Evolutionary conservation across 139 green algal genomes (phyloP).

Genomic region (Deuterostichococcus epilithicus): DNA sequence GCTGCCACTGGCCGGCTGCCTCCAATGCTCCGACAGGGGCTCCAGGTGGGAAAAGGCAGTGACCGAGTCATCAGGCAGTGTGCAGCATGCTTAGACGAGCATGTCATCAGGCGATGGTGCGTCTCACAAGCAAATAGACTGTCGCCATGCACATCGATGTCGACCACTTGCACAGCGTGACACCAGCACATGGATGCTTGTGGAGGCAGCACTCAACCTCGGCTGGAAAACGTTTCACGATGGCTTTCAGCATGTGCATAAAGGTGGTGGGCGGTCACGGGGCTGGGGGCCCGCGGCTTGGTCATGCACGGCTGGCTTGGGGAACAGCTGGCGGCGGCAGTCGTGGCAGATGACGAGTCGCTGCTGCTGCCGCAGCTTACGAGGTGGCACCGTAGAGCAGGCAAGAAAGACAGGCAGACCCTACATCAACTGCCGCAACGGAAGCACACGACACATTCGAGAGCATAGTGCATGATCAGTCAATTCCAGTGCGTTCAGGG

Average conservation of each 20-base stretch:
- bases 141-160: too few relatives aligned
- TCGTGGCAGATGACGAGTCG: conserved; percentile 33
- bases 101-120: too few relatives aligned
- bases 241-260: too few relatives aligned
- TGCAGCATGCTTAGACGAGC: too few relatives aligned
- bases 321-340: conserved; percentile 48
- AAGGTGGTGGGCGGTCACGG: conserved; percentile 60
- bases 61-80: too few relatives aligned
- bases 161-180: too few relatives aligned
- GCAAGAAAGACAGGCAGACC: neutral
- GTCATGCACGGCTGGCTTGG: conserved; percentile 83
- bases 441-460: neutral
- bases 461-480: too few relatives aligned
- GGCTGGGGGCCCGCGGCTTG: conserved; percentile 73
- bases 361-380: conserved; percentile 40
- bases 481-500: too few relatives aligned
- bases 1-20: neutral
- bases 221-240: neutral
- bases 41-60: too few relatives aligned
- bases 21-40: too few relatives aligned
- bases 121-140: too few relatives aligned
- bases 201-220: neutral
- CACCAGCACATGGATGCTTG: too few relatives aligned
- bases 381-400: neutral
- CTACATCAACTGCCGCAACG: neutral